Conservation (phyloP, 2,329 filamentous ascomycete genomes). For the Colletotrichum trifolii region DNA sequence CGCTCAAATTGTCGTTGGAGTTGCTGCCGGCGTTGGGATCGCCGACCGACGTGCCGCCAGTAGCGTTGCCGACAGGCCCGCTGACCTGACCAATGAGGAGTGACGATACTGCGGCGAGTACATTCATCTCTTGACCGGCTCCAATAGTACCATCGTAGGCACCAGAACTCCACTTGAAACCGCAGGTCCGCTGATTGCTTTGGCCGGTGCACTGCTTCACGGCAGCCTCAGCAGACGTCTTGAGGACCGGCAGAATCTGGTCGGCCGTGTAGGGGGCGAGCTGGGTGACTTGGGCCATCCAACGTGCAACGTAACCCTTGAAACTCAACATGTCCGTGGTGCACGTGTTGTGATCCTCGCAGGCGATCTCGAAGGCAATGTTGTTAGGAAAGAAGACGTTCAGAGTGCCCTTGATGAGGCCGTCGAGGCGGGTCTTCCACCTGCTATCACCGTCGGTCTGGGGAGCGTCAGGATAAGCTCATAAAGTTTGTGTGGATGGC, state of each 20-base stretch:
- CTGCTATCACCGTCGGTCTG: conserved; percentile 59
- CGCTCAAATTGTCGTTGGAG: conserved; percentile 47
- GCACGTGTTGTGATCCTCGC: conserved; percentile 66
- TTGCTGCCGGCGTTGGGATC: conserved; percentile 54
- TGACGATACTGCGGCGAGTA: conserved; percentile 64
- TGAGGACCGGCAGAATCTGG: conserved; percentile 62
- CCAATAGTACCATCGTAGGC: conserved; percentile 65
- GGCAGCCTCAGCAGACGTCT: conserved; percentile 64
- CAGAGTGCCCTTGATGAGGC: conserved; percentile 50
- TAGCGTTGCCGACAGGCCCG: conserved; percentile 56
- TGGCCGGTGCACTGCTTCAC: conserved; percentile 66
- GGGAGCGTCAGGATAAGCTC: conserved; percentile 8
- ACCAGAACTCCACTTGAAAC: conserved; percentile 64
- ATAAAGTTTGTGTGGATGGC: background rate
- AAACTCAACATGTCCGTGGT: conserved; percentile 72
- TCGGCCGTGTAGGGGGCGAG: conserved; percentile 64
- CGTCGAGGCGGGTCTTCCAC: conserved; percentile 63
- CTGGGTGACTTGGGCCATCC: conserved; percentile 64
- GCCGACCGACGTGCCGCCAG: conserved; percentile 62
- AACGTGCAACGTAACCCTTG: conserved; percentile 69
- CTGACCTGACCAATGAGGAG: conserved; percentile 57
- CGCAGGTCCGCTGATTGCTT: conserved; percentile 59
- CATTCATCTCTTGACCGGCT: conserved; percentile 71
- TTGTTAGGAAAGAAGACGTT: conserved; percentile 65
- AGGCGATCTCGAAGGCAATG: conserved; percentile 70